phyloP scores from a whole-genome alignment of 1,284 basidiomycete genomes.

The Cryptococcus depauperatus region DNA sequence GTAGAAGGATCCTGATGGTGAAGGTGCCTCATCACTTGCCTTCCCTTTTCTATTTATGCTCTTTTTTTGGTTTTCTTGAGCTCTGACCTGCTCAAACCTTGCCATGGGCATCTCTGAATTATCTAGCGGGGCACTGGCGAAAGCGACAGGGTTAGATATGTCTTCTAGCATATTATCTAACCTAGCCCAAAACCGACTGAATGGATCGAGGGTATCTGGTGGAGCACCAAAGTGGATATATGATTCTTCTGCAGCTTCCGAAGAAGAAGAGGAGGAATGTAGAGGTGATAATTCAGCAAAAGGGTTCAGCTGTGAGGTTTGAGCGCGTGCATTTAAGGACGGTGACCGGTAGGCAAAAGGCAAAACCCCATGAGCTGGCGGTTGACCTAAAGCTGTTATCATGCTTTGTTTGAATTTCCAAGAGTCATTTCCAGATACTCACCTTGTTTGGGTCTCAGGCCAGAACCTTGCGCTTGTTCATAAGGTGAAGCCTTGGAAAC shows the following conservation, averaged over 20 bases:
- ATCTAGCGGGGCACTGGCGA: constrained; percentile 34
- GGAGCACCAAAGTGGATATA: constrained; percentile 29
- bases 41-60: constrained; percentile 7
- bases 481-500: no score
- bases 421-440: no score
- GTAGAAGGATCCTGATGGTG: constrained; percentile 34
- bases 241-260: constrained; percentile 23
- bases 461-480: no score
- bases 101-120: neutral
- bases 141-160: constrained; percentile 42
- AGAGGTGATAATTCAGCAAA: constrained; percentile 21
- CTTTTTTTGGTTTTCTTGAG: constrained; percentile 3
- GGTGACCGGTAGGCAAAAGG: constrained; percentile 32
- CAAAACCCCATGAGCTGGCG: constrained; percentile 17
- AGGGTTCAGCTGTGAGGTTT: no score
- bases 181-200: constrained; percentile 45
- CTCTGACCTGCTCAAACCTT: constrained; percentile 2
- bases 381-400: no score
- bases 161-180: constrained; percentile 43
- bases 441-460: no score
- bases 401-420: no score
- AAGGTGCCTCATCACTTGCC: constrained; percentile 10
- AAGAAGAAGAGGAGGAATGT: constrained; percentile 33
- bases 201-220: constrained; percentile 41
- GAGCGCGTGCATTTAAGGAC: no score